A percentile compares a stretch with the other conserved stretches of the same genome.
Evolutionary conservation across 2,329 filamentous ascomycete genomes (phyloP).

Genomic region (Fusarium neocosmosporiellum): DNA sequence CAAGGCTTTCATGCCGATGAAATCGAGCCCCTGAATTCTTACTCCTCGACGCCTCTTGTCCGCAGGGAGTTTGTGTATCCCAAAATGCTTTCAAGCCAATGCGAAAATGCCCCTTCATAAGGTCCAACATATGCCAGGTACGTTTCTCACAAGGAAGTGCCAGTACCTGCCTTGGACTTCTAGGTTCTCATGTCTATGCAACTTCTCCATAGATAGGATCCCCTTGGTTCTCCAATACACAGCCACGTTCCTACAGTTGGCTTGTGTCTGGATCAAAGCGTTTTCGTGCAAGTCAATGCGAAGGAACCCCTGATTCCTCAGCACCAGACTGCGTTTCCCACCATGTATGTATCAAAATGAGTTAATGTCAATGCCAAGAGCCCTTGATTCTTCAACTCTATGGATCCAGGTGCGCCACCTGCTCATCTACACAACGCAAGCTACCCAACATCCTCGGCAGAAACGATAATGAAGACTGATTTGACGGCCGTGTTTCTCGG

Average conservation of each 20-base stretch:
- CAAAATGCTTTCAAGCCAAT: background rate
- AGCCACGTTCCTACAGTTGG: background rate
- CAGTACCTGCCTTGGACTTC: background rate
- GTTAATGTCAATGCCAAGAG: background rate
- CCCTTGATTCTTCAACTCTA: background rate
- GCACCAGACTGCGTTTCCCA: background rate
- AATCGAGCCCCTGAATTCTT: background rate
- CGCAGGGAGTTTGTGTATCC: background rate
- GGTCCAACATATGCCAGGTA: background rate
- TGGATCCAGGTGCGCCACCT: background rate
- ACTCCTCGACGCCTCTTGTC: background rate
- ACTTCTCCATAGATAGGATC: background rate
- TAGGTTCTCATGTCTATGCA: background rate
- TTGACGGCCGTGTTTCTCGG: constrained; percentile 4
- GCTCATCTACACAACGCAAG: background rate
- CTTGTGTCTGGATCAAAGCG: background rate
- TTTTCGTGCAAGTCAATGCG: background rate
- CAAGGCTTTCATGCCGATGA: background rate
- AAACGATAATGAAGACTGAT: constrained; percentile 4
- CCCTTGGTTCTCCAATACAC: background rate
- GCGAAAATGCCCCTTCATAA: background rate
- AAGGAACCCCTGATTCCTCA: background rate
- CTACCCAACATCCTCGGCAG: background rate
- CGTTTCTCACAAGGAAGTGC: background rate
- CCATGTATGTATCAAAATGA: background rate